A percentile compares a stretch with the other conserved stretches of the same genome.
Evolutionary conservation across 2,329 filamentous ascomycete genomes (phyloP).

Genomic region (Aspergillus sp.): DNA sequence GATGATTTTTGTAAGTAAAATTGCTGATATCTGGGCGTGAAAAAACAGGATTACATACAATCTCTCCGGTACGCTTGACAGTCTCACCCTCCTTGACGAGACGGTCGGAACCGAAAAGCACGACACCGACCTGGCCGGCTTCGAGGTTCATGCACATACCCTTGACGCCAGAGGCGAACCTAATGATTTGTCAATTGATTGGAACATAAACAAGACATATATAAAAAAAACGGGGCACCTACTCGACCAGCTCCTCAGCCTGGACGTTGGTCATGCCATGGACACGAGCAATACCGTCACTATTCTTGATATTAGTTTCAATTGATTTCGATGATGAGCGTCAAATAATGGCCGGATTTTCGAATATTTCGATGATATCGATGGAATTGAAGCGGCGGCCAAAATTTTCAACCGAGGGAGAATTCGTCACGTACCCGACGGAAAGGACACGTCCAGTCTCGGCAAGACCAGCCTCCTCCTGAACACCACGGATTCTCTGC

Average conservation of each 20-base stretch:
- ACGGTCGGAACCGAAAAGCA: constrained; percentile 99
- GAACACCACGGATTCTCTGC: constrained; percentile 97
- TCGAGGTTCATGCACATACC: constrained; percentile 99
- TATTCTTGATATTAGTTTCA: constrained; percentile 46
- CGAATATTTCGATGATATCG: constrained; percentile 32
- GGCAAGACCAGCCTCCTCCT: constrained; percentile 93
- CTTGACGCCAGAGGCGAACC: constrained; percentile 99
- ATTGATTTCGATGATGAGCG: constrained; percentile 1
- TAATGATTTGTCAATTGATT: constrained; percentile 45
- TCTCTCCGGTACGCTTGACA: constrained; percentile 99
- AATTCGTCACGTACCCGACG: constrained; percentile 77
- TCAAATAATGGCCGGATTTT: constrained; percentile 9
- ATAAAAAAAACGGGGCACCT: constrained; percentile 52
- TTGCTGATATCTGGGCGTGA: not conserved
- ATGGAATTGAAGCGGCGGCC: constrained; percentile 30
- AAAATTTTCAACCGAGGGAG: constrained; percentile 32
- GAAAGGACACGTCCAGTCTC: constrained; percentile 99
- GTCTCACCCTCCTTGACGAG: constrained; percentile 99
- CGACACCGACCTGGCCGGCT: constrained; percentile 99
- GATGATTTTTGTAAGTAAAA: constrained; percentile 15
- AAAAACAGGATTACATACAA: constrained; percentile 66
- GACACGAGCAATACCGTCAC: constrained; percentile 99
- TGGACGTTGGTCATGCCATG: constrained; percentile 99
- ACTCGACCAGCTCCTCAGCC: constrained; percentile 99
- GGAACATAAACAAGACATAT: constrained; percentile 13